Conservation (phyloP, 2,329 filamentous ascomycete genomes). For the Zymoseptoria brevis region DNA sequence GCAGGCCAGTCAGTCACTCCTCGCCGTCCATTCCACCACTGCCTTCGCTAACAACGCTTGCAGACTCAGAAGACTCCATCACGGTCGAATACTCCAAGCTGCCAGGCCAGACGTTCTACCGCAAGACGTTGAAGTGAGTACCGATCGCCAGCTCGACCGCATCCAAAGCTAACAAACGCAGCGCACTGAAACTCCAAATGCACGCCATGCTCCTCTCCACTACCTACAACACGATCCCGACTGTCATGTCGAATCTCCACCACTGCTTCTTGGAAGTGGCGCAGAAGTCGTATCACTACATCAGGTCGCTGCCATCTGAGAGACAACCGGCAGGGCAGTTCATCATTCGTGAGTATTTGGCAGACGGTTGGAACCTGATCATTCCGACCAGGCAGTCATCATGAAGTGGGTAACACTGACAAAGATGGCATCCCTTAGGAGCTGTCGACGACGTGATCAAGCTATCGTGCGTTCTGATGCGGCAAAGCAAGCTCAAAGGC, state of each 20-base stretch:
- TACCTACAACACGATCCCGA: conserved; percentile 60
- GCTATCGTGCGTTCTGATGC: conserved; percentile 57
- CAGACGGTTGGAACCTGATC: too few relatives aligned
- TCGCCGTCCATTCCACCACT: not conserved
- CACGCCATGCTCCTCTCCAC: conserved; percentile 80
- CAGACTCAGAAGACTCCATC: conserved; percentile 59
- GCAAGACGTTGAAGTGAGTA: conserved; percentile 57
- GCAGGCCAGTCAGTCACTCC: conserved; percentile 41
- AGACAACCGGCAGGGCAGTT: conserved; percentile 52
- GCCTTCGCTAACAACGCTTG: conserved; percentile 8
- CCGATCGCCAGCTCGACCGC: conserved; percentile 35
- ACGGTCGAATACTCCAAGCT: conserved; percentile 67
- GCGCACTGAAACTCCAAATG: conserved; percentile 73
- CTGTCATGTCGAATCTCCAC: conserved; percentile 66
- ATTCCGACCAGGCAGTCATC: too few relatives aligned
- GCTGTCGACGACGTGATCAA: conserved; percentile 60
- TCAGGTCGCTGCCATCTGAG: conserved; percentile 48
- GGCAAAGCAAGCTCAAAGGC: conserved; percentile 38
- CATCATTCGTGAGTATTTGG: conserved; percentile 47
- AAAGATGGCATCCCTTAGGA: conserved; percentile 33
- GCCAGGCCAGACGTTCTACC: conserved; percentile 70
- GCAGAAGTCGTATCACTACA: conserved; percentile 60
- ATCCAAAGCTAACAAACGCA: conserved; percentile 26
- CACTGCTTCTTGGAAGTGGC: conserved; percentile 70
- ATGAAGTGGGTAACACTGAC: not conserved